Base-by-base conservation (phyloP, 768 basidiomycete species). In the Podaxis carcinomalis region DNA sequence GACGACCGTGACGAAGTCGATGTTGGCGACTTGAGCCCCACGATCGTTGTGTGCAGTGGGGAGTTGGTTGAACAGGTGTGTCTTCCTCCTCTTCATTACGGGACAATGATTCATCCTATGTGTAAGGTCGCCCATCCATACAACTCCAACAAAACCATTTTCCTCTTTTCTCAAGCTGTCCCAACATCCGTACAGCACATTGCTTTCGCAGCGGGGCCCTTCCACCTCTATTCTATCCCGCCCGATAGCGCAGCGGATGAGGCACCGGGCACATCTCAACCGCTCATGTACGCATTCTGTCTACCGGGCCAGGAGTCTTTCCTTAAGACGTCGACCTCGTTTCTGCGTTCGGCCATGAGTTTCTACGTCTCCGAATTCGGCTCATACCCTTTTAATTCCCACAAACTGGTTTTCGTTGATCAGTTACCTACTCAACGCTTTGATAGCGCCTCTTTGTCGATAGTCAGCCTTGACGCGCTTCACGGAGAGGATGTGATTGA, bases 171-270 rank as follows among this genome's bases (percentile, higher is more conserved):
- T 5, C 95, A 96, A 71, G 78, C 89, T 23, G 85, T 87, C 11
- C 82, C 90, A 23, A 95, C 95, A 0, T 95, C 95, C 21, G 92
- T 89, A n/a, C 97, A 98, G 70, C 97, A 98, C 69, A 87, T 99
- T 62, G 88, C 92, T 2, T 98, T 96, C 70, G 95, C 95, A 52
- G 94, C 93, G 9, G 97, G 97, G 1, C 95, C 96, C 3, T 98
- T 98, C 70, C 87, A 94, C 73, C 76, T 92, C 59, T 77, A 87
- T 67, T 77, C 85, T 10, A 86, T 93, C 52, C 83, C 87, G 39
- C 73, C 82, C 11, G 90, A 92, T 64, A 78, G 77, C 60, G 74
- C 77, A 44, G 70, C 78, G 1, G 87, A 88, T 57, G 88, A 89
- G 61, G 83, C 86, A 37, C 77, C 83, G 19, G 83, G 83, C 27